Conservation (phyloP, 1,284 basidiomycete species). For the Boletellus sp. region DNA sequence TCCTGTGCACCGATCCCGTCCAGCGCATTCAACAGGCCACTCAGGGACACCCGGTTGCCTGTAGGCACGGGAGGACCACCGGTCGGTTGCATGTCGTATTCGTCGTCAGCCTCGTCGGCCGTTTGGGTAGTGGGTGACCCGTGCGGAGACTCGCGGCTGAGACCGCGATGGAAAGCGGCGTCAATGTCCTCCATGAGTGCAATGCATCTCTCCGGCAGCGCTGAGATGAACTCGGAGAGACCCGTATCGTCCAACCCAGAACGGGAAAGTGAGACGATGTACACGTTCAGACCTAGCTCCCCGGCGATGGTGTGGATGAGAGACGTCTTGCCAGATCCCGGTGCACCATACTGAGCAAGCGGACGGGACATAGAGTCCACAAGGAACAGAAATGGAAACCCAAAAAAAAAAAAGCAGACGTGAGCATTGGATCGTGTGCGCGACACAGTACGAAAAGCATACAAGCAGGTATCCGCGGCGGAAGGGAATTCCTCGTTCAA, state of each 20-base stretch:
- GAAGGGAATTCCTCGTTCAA: slow-evolving; percentile 66
- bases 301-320: slow-evolving; percentile 74
- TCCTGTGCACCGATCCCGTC: slow-evolving; percentile 76
- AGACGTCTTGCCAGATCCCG: slow-evolving; percentile 75
- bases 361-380: too few species aligned
- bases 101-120: slow-evolving; percentile 30
- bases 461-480: slow-evolving; percentile 69
- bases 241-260: slow-evolving; percentile 63
- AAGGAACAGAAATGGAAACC: too few species aligned
- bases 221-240: slow-evolving; percentile 58
- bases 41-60: slow-evolving; percentile 49
- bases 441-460: slow-evolving; percentile 5
- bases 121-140: not conserved
- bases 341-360: slow-evolving; percentile 50
- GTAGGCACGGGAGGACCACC: slow-evolving; percentile 14
- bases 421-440: slow-evolving; percentile 5
- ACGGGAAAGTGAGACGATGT: slow-evolving; percentile 70
- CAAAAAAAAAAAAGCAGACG: too few species aligned
- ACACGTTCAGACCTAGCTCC: slow-evolving; percentile 71
- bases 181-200: slow-evolving; percentile 82
- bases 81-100: not conserved
- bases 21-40: slow-evolving; percentile 70
- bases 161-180: slow-evolving; percentile 59
- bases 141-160: slow-evolving; percentile 40
- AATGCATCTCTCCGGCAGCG: slow-evolving; percentile 67